phyloP scores from a whole-genome alignment of 1,139 yeast genomes.

The Yamadazyma dushanensis region DNA sequence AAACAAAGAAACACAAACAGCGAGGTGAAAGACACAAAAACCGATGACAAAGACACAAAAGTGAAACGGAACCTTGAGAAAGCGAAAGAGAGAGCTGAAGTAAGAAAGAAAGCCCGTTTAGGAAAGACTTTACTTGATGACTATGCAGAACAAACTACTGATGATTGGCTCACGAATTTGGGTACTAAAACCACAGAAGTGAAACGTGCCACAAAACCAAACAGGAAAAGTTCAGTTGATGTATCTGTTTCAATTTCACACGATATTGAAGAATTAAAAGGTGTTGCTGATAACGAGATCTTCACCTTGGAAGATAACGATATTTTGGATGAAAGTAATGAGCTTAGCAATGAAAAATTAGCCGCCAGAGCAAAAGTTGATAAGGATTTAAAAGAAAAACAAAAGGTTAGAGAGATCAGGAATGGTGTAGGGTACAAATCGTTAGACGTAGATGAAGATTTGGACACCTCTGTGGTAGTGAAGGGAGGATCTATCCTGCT shows the following conservation, averaged over 20 bases:
- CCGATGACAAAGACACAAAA: slow-evolving; percentile 11
- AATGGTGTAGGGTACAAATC: slow-evolving; percentile 23
- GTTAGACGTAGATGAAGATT: slow-evolving; percentile 17
- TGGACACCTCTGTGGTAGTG: slow-evolving; percentile 11
- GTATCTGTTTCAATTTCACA: slow-evolving; percentile 44
- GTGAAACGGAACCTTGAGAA: slow-evolving; percentile 17
- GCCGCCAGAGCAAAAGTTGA: slow-evolving; percentile 29
- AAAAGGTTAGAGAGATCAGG: slow-evolving; percentile 25
- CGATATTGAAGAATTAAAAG: slow-evolving; percentile 31
- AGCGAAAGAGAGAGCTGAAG: slow-evolving; percentile 21
- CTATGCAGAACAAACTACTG: slow-evolving; percentile 29
- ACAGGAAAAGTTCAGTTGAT: background rate
- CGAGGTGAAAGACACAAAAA: background rate
- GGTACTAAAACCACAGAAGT: background rate
- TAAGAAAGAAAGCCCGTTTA: slow-evolving; percentile 18
- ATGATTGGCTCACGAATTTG: slow-evolving; percentile 39
- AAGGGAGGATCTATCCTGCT: slow-evolving; percentile 1
- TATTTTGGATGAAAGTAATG: slow-evolving; percentile 51
- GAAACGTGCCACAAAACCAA: background rate
- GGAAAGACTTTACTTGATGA: slow-evolving; percentile 25
- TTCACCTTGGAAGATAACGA: slow-evolving; percentile 65
- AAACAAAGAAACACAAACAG: background rate
- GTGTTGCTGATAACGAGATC: slow-evolving; percentile 47
- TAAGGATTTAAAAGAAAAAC: slow-evolving; percentile 20
- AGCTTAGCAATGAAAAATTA: slow-evolving; percentile 45